phyloP scores from a whole-genome alignment of 768 basidiomycete genomes.

The Butyriboletus loyo region DNA sequence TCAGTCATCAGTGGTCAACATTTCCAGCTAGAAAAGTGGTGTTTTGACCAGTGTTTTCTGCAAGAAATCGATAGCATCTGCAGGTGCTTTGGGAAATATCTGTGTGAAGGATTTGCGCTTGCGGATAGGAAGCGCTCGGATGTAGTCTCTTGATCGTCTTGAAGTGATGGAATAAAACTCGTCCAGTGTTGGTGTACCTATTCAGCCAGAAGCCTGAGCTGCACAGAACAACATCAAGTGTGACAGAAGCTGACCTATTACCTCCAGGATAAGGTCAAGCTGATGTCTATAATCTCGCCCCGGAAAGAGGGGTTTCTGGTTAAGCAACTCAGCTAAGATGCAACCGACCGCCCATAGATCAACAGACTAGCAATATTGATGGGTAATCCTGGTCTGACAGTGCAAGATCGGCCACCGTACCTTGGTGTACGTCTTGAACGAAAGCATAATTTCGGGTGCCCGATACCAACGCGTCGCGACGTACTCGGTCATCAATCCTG shows the following conservation, averaged over 20 bases:
- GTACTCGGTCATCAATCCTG: conserved; percentile 75
- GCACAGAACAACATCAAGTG: conserved; percentile 14
- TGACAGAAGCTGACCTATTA: conserved; percentile 52
- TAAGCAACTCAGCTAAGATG: conserved; percentile 79
- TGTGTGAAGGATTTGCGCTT: conserved; percentile 67
- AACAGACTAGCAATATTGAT: conserved; percentile 45
- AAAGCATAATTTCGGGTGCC: conserved; percentile 93
- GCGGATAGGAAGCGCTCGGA: conserved; percentile 80
- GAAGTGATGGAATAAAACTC: conserved; percentile 91
- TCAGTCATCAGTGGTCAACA: background rate
- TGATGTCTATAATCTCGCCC: conserved; percentile 88
- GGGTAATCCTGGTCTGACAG: conserved; percentile 7
- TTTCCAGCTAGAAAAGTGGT: conserved; percentile 26
- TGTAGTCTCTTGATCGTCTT: conserved; percentile 80
- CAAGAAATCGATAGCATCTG: conserved; percentile 70
- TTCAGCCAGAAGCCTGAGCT: conserved; percentile 17
- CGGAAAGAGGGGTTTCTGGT: conserved; percentile 80
- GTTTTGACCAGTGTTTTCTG: conserved; percentile 60
- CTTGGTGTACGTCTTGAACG: conserved; percentile 87
- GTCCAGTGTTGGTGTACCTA: conserved; percentile 80
- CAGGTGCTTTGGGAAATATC: conserved; percentile 75
- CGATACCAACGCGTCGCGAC: conserved; percentile 94
- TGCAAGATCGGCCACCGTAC: conserved; percentile 28
- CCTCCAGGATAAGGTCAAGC: conserved; percentile 82
- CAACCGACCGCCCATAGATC: conserved; percentile 77